phyloP scores from a whole-genome alignment of 768 basidiomycete genomes.

The Filobasidium floriforme region DNA sequence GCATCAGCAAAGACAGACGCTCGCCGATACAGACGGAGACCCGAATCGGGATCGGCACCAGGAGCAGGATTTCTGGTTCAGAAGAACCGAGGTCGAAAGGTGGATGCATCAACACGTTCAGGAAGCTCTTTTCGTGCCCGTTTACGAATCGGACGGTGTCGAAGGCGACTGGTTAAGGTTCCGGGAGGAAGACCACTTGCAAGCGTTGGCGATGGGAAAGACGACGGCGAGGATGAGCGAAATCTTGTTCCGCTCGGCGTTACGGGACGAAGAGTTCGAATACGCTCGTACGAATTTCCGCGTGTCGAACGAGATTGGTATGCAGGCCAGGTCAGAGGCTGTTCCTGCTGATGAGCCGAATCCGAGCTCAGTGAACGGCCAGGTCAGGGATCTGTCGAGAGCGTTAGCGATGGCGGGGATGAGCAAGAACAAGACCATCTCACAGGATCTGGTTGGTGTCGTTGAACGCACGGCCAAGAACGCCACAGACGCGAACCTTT shows the following conservation, averaged over 20 bases:
- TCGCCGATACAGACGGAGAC: too few relatives aligned
- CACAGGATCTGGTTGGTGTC: background rate
- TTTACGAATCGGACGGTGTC: background rate
- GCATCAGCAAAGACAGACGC: too few relatives aligned
- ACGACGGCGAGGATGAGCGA: background rate
- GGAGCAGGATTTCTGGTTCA: background rate
- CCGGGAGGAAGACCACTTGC: background rate
- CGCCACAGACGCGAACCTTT: background rate
- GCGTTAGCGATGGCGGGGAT: background rate
- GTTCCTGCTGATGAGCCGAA: too few relatives aligned
- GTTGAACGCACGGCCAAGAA: background rate
- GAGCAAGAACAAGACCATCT: background rate
- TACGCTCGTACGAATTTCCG: background rate
- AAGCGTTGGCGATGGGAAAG: background rate
- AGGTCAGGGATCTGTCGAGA: background rate
- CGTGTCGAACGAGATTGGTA: background rate
- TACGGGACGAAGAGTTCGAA: background rate
- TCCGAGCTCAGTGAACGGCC: background rate
- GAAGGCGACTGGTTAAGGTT: background rate
- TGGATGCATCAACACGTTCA: background rate
- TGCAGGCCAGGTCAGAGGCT: background rate
- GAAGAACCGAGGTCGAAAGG: background rate
- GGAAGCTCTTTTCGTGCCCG: background rate
- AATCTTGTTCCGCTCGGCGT: background rate
- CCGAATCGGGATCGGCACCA: too few relatives aligned